Conservation (phyloP, 805 yeast genomes). For the Metschnikowia amazonensis region DNA sequence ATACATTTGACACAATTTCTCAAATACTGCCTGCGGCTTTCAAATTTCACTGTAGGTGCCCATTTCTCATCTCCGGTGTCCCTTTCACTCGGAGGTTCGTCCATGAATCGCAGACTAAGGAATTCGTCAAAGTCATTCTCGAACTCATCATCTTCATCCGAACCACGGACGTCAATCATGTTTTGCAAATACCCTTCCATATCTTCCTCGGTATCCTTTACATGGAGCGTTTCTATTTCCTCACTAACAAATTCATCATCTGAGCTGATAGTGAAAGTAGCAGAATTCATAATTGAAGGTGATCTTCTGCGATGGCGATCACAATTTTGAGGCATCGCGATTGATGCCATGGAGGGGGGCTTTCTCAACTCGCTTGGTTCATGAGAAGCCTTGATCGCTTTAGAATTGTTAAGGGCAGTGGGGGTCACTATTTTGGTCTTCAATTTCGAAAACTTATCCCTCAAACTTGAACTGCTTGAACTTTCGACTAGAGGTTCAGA, state of each 20-base stretch:
- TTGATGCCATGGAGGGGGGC: neutral
- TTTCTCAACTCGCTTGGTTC: neutral
- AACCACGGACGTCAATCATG: constrained; percentile 26
- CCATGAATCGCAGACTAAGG: neutral
- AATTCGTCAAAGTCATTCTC: constrained; percentile 6
- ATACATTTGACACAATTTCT: constrained; percentile 57
- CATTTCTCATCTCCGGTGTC: constrained; percentile 33
- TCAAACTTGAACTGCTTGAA: constrained; percentile 9
- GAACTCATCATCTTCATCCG: constrained; percentile 29
- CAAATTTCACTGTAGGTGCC: constrained; percentile 42
- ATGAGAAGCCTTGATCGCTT: neutral
- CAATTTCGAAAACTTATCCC: constrained; percentile 8
- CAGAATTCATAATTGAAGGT: neutral
- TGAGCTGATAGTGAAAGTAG: neutral
- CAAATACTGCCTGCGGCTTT: constrained; percentile 38
- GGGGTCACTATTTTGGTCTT: constrained; percentile 6
- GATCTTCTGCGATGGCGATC: neutral
- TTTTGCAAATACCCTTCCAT: constrained; percentile 29
- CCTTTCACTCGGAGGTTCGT: neutral
- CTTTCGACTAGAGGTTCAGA: constrained; percentile 11
- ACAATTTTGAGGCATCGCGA: neutral
- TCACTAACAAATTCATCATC: constrained; percentile 1
- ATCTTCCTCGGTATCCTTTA: constrained; percentile 20
- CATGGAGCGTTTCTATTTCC: constrained; percentile 1
- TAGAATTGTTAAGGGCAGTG: neutral